Evolutionary conservation across 441 rosid genomes (phyloP), one percentile per base, ranked within the genome.

Genomic region (Hura crepitans): DNA sequence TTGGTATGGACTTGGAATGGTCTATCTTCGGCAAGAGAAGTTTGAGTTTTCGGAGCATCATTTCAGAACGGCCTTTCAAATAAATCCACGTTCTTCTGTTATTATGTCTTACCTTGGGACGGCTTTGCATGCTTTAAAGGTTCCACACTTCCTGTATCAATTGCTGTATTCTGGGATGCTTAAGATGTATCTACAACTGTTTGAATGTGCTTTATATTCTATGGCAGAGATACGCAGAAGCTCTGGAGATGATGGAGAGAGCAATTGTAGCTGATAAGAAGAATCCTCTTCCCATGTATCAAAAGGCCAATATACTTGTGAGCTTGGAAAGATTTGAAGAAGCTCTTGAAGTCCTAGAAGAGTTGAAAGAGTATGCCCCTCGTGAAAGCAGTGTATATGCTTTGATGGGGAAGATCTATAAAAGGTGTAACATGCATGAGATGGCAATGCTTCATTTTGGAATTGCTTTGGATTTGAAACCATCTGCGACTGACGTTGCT

Each of bases 1-100:
- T 15, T 95, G 98, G 98, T 89, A 95, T 75, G 99, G 99, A 43
- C 95, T 95, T 76, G 99, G 98, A 70, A 90, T 92, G 95, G 81
- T 92, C 72, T 89, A 83, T 75, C 95, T 95, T 70, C 93, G 98
- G 71, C 97, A 92, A 81, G 99, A 95, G 84, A 92, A 92, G 81
- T 84, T 85, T 64, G 92, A 92, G 78, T 92, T 95, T 80, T 86
- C 99, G 0, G 97, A 93, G 87, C 96, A 95, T 81, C 97, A 92
- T 79, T 95, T 95, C 81, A 82, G 79, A 79, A 87, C 84, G 93
- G 99, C 99, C 39, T 87, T 87, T 76, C 79, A 72, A 51, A 92
- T 92, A 81, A 95, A 92, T 72, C 89, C 91, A 22, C 77, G 87
- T 51, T 95, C 99, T 54, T 95, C 99, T 68, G 96, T 92, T 73